Percentiles rank a stretch among this genome's conserved stretches.
Conservation (phyloP, 371 early-diverging fungal genomes). For the Mortierella sp. region DNA sequence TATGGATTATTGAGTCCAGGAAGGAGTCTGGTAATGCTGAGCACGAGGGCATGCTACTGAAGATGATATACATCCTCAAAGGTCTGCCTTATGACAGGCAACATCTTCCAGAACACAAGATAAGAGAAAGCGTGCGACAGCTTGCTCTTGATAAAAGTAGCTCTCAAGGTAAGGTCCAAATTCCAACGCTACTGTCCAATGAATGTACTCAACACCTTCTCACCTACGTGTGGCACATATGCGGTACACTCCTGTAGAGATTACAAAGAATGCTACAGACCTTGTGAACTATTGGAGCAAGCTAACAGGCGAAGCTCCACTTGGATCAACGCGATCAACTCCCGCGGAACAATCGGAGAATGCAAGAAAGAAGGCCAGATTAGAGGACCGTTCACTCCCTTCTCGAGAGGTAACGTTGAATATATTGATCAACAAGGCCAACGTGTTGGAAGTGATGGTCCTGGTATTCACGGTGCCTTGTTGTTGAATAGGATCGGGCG, state of each 20-base stretch:
- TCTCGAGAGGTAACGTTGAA: not conserved
- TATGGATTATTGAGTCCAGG: constrained; percentile 17
- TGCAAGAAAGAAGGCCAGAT: constrained; percentile 7
- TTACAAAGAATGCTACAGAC: not conserved
- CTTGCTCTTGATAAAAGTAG: constrained; percentile 6
- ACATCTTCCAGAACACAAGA: not conserved
- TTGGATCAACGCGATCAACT: not conserved
- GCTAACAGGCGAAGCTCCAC: not conserved
- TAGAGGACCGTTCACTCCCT: not conserved
- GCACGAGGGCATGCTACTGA: constrained; percentile 8
- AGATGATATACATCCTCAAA: constrained; percentile 5
- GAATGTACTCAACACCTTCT: no score
- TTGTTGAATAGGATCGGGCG: not conserved
- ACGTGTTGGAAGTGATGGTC: not conserved
- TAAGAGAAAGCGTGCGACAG: constrained; percentile 3
- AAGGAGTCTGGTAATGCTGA: not conserved
- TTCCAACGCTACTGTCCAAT: not conserved
- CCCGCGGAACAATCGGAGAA: not conserved
- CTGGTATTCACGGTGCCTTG: not conserved
- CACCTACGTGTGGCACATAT: no score
- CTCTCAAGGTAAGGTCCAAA: constrained; percentile 1
- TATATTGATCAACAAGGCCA: not conserved
- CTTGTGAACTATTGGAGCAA: not conserved
- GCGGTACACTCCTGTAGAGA: constrained; percentile 1
- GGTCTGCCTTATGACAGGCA: constrained; percentile 14